Base-by-base conservation (phyloP, 768 basidiomycete species). In the Mycena albidolilacea region DNA sequence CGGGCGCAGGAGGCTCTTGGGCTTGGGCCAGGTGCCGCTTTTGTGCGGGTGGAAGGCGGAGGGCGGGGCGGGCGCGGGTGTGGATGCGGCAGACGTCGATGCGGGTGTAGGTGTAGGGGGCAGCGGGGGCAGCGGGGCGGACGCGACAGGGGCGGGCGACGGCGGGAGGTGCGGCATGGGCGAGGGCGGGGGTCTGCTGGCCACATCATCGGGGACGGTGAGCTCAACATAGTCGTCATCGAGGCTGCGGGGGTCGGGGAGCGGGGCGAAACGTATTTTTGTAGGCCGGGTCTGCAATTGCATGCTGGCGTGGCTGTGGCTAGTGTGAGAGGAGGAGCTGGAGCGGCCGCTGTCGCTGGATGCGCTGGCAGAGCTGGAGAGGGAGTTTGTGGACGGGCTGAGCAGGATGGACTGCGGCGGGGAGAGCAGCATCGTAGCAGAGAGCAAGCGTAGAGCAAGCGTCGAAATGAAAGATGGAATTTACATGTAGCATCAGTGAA, bases 181-280 rank as follows among this genome's bases (percentile, higher is more conserved):
- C 96, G 88, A 2, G 94, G 95, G 0, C 95, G 95, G 74, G 23
- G 92, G 89, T 72, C 96, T 95, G 64, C 83, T 81, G 46, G 21
- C 6, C 2, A 17, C 30, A 11, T 21, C 21, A 30, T 14, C 41
- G 41, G 59, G 46, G n/a, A 44, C 7, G 62, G 46, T 14, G n/a
- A 83, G 72, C 75, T 87, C 85, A 63, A 82, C 81, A 75, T 83
- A 85, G 78, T 86, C 82, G 73, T 85, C 85, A 35, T 79, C 81
- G 71, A 84, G 79, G 63, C 89, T 86, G 30, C 89, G 86, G 1
- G 94, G 93, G 76, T 94, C 92, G 0, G 96, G 96, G 19, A 97
- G 88, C 1, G 96, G 96, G 0, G 96, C 95, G 74, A 97, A 97
- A 72, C 93, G 90, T 71, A 97, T 96, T 59, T 54, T 19, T 19